A percentile compares a stretch with the other conserved stretches of the same genome.
These are phyloP conservation scores for Aspergillus leporis DNA, from an alignment of 495 filamentous ascomycete genomes.

Conservation along the genomic window DNA sequence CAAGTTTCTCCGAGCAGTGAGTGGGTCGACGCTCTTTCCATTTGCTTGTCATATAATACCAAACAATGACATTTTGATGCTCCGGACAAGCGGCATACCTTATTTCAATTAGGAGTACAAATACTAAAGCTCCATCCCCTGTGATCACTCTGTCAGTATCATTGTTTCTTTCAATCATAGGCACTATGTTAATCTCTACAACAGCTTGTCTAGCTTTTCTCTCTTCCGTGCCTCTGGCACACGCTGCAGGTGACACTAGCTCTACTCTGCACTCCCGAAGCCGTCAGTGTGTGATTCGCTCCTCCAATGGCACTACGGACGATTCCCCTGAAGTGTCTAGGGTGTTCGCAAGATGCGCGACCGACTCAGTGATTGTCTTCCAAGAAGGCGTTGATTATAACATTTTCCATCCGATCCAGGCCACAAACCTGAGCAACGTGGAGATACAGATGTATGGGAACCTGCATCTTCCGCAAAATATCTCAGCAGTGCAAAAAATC, in stretches of 20 bases:
- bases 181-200: slow-evolving; percentile 5
- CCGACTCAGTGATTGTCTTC: slow-evolving; percentile 37
- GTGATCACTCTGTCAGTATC: background rate
- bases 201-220: slow-evolving; percentile 6
- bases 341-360: slow-evolving; percentile 34
- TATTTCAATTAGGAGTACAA: background rate
- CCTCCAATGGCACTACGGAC: slow-evolving; percentile 33
- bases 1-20: slow-evolving; percentile 10
- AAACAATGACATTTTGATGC: background rate
- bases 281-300: slow-evolving; percentile 19
- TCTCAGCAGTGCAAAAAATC: slow-evolving; percentile 33
- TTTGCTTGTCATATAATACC: background rate
- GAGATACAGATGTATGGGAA: slow-evolving; percentile 42
- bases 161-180: background rate
- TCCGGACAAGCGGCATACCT: background rate
- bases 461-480: slow-evolving; percentile 40
- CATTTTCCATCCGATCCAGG: slow-evolving; percentile 36
- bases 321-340: slow-evolving; percentile 33
- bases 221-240: slow-evolving; percentile 2
- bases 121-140: background rate
- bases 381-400: slow-evolving; percentile 40
- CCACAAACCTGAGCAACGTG: slow-evolving; percentile 41
- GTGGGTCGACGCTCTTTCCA: slow-evolving; percentile 3
- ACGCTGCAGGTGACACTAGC: background rate
- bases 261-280: slow-evolving; percentile 10